A percentile compares a stretch with the other conserved stretches of the same genome.
These are phyloP conservation scores for Aspergillus egyptiacus DNA, from an alignment of 495 filamentous ascomycete species.

Conservation along the genomic window DNA sequence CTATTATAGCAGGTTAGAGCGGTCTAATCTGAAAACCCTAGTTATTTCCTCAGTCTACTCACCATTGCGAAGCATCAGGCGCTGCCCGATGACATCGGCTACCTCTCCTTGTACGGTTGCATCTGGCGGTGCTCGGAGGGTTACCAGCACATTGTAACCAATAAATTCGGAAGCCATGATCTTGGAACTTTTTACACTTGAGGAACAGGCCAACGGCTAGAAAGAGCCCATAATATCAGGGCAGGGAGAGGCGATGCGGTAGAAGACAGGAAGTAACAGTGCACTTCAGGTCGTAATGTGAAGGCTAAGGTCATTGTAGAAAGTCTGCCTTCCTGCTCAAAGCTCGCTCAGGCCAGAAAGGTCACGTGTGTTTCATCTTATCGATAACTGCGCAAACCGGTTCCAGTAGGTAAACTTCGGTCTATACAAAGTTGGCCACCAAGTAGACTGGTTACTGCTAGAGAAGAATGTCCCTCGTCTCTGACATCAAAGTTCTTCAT, in stretches of 20 bases:
- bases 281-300: conserved; percentile 9
- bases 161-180: conserved; percentile 67
- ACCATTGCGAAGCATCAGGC: conserved; percentile 77
- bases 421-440: too few species aligned
- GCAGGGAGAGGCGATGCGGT: background rate
- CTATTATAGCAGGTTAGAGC: conserved; percentile 20
- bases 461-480: too few species aligned
- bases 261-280: background rate
- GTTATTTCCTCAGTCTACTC: too few species aligned
- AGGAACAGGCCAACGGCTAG: conserved; percentile 5
- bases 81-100: conserved; percentile 62
- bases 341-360: conserved; percentile 2
- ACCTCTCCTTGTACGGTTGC: conserved; percentile 68
- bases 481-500: too few species aligned
- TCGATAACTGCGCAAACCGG: conserved; percentile 5
- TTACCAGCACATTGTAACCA: conserved; percentile 72
- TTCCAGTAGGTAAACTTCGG: too few species aligned
- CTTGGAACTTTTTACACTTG: background rate
- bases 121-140: conserved; percentile 59
- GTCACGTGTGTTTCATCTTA: conserved; percentile 13
- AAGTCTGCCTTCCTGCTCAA: conserved; percentile 3
- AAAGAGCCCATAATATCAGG: conserved; percentile 2
- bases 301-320: conserved; percentile 13
- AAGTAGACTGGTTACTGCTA: too few species aligned
- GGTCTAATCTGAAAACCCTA: too few species aligned